Evolutionary conservation across 1,284 basidiomycete species (phyloP), one percentile per base, ranked within the genome.

Genomic region (Sanghuangporus baumii): DNA sequence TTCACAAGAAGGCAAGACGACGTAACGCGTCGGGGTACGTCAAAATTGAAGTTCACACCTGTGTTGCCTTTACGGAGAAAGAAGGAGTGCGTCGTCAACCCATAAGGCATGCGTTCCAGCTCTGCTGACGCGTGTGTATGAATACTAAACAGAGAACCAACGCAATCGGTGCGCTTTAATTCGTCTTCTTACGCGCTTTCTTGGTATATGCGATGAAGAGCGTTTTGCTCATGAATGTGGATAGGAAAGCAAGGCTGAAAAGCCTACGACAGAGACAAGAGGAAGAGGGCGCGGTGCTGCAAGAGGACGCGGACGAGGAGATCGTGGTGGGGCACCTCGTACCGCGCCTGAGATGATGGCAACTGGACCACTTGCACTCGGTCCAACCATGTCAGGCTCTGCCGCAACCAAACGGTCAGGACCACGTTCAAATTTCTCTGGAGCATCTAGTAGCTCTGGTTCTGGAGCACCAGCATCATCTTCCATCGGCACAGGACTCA

Each of bases 361-460:
- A 0, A 91, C 87, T 69, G 91, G 91, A 6, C 91, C 91, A 3
- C 93, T 93, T 69, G 88, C 91, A 20, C 85, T 92, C 84, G 91
- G 91, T 20, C 91, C 91, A 43, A 79, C 88, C 20, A 76, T 88
- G 68, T 82, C 80, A 7, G 85, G 87, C 26, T 78, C 76, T 60
- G 81, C 79, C 62, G 75, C 79, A 31, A 34, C 52, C 52, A 78
- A 81, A 38, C 80, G 82, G 50, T 73, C 78, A 34, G 74, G 77
- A 16, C 80, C 84, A 43, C 80, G 81, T 56, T 80, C 84, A 47
- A 82, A 83, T 69, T 83, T 86, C 66, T 73, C 81, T 8, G 79
- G 76, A 40, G 70, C 71, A 38, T 76, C 78, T 16, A 71, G 76
- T 38, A n/a, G 43, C 20, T 46, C 43, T 46, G 43, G 16, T n/a